Evolutionary conservation across 805 yeast species (phyloP), one percentile per base, ranked within the genome.

Genomic region (Saccharomyces mikatae): DNA sequence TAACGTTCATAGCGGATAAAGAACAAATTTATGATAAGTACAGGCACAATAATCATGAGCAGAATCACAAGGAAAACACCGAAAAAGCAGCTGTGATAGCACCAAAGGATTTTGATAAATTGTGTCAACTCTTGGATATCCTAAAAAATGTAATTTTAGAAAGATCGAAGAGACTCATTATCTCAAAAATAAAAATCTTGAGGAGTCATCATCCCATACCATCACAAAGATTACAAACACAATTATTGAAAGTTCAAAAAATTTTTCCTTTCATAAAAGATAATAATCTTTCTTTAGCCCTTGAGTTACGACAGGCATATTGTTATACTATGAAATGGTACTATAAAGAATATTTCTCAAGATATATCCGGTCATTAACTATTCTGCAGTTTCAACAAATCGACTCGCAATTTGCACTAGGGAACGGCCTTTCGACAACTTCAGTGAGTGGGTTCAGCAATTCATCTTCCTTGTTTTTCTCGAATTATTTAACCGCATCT

Each of bases 261-360:
- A 75, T 82, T 1, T 87, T 72, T 60, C 71, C 71, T 2, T 89
- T 87, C 56, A 67, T 92, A 41, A 67, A 74, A 3, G 62, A 70
- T 4, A 79, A 81, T 50, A 80, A 86, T 54, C 76, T 79, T 8
- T 76, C 81, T 6, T 71, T 94, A 53, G 92, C 96, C 0, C 66
- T 73, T 14, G 94, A 89, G 63, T 76, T 94, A 44, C 78, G 83
- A 53, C 79, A 80, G 62, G 98, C 97, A 0, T 94, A 94, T 67
- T 73, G 84, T 21, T 83, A 83, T 63, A 92, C 98, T 2, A 91
- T 94, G 88, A 76, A 80, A 62, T 94, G 99, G 99, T 94, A 92
- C 72, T 94, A 94, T 68, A 76, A 79, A 55, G 79, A 86, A 54
- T 80, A 87, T 60, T 92, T 91, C 64, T 82, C 84, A 17, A 81